Conservation (phyloP, 176 grass and related monocot species). For the Rhynchospora pubera region DNA sequence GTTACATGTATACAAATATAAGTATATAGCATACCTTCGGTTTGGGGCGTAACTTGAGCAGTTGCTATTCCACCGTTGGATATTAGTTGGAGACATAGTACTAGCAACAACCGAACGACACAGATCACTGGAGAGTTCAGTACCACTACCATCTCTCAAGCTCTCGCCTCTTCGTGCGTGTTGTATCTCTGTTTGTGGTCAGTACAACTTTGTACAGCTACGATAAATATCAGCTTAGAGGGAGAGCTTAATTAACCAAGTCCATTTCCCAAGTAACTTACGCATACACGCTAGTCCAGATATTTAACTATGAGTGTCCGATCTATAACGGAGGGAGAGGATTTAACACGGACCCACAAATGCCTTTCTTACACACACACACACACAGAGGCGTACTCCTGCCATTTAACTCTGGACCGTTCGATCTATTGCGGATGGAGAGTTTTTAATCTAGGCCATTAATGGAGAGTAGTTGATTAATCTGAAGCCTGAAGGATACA, state of each 20-base stretch:
- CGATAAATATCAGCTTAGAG: neutral
- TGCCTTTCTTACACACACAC: too few relatives aligned
- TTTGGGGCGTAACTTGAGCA: slow-evolving; percentile 26
- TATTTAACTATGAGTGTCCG: too few relatives aligned
- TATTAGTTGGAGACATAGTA: neutral
- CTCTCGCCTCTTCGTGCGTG: neutral
- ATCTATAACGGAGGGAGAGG: neutral
- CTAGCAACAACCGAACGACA: neutral
- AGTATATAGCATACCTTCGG: slow-evolving; percentile 40
- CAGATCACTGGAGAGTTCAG: neutral
- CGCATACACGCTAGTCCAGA: too few relatives aligned
- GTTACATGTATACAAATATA: neutral
- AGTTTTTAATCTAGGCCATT: neutral
- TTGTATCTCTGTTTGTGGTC: neutral
- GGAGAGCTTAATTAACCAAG: neutral
- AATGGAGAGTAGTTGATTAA: neutral
- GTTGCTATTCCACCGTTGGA: slow-evolving; percentile 2
- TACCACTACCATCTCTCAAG: slow-evolving; percentile 1
- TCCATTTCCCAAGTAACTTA: too few relatives aligned
- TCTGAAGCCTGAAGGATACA: neutral
- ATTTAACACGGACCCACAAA: neutral
- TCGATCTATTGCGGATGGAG: neutral
- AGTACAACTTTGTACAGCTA: neutral
- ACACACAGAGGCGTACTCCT: neutral
- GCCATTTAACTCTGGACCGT: neutral